A percentile compares a stretch with the other conserved stretches of the same genome.
phyloP scores from a whole-genome alignment of 129 eudicot species.

The Solidago caesia region DNA sequence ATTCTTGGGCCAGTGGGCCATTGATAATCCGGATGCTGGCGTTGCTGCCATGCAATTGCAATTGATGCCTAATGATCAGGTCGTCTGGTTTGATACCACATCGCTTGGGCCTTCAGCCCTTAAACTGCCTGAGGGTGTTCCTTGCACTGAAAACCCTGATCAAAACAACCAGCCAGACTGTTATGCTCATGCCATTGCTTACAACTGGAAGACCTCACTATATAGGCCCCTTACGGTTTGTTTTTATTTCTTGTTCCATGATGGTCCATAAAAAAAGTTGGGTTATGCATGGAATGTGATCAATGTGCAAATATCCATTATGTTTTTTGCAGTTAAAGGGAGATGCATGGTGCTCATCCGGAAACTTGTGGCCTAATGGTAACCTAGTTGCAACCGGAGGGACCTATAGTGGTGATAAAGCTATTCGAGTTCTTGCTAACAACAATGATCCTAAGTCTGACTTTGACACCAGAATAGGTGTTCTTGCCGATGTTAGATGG shows the following conservation, averaged over 20 bases:
- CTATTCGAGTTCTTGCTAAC: constrained; percentile 37
- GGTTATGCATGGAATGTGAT: background rate
- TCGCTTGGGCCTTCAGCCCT: constrained; percentile 54
- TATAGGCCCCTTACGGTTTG: constrained; percentile 54
- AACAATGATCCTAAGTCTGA: constrained; percentile 26
- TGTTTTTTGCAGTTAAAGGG: constrained; percentile 39
- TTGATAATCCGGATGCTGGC: constrained; percentile 46
- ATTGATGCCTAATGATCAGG: constrained; percentile 68
- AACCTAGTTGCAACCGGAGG: constrained; percentile 71
- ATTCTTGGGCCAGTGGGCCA: constrained; percentile 39
- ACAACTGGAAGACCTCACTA: constrained; percentile 43
- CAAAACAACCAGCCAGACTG: constrained; percentile 48
- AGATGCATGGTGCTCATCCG: constrained; percentile 91
- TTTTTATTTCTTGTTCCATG: background rate
- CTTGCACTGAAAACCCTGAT: constrained; percentile 34
- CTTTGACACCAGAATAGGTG: constrained; percentile 28
- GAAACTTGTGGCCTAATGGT: constrained; percentile 59
- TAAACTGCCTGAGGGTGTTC: constrained; percentile 33
- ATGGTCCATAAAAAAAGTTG: too few relatives aligned
- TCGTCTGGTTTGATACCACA: constrained; percentile 70
- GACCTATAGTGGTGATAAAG: constrained; percentile 34
- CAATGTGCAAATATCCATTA: background rate
- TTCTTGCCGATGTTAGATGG: constrained; percentile 62
- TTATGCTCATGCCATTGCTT: constrained; percentile 70
- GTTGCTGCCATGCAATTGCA: constrained; percentile 90